These are phyloP conservation scores for Globisporangium perplexum DNA, from an alignment of 352 stramenopile species.

Conservation along the genomic window DNA sequence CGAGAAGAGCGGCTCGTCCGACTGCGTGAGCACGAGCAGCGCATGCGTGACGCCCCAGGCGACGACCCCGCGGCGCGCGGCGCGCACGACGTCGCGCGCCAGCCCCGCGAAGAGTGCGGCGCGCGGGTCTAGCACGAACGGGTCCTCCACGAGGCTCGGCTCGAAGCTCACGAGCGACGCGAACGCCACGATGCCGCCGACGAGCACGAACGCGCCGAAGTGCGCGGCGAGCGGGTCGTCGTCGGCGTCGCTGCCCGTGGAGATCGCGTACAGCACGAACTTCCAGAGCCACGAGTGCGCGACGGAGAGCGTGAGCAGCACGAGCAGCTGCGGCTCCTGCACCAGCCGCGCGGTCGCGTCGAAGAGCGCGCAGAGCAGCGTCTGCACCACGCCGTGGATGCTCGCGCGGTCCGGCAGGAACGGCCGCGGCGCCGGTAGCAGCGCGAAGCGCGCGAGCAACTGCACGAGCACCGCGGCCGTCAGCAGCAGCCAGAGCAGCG, in stretches of 20 bases:
- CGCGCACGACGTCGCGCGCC: conserved; percentile 39
- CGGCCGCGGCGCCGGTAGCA: conserved; percentile 29
- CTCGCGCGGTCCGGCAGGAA: conserved; percentile 16
- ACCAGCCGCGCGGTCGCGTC: conserved; percentile 25
- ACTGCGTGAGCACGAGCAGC: conserved; percentile 23
- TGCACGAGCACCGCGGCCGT: conserved; percentile 22
- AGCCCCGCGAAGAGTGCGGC: conserved; percentile 27
- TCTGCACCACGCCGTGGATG: conserved; percentile 26
- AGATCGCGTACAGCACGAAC: conserved; percentile 8
- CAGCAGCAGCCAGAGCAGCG: conserved; percentile 17
- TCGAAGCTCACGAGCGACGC: conserved; percentile 37
- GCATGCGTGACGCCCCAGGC: conserved; percentile 23
- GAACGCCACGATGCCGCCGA: conserved; percentile 36
- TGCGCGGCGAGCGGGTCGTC: conserved; percentile 5
- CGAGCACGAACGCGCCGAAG: conserved; percentile 31
- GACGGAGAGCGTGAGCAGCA: conserved; percentile 38
- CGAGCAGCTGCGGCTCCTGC: conserved; percentile 38
- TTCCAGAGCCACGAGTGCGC: conserved; percentile 51
- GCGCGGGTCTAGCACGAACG: conserved; percentile 44
- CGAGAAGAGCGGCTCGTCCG: conserved; percentile 13
- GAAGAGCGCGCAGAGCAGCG: conserved; percentile 24
- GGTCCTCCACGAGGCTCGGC: conserved; percentile 32
- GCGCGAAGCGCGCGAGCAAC: conserved; percentile 34
- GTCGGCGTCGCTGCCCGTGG: not conserved
- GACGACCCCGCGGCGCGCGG: conserved; percentile 32